These are phyloP conservation scores for Aurantiochytrium sp. DNA, from an alignment of 108 stramenopile genomes.

Conservation along the genomic window DNA sequence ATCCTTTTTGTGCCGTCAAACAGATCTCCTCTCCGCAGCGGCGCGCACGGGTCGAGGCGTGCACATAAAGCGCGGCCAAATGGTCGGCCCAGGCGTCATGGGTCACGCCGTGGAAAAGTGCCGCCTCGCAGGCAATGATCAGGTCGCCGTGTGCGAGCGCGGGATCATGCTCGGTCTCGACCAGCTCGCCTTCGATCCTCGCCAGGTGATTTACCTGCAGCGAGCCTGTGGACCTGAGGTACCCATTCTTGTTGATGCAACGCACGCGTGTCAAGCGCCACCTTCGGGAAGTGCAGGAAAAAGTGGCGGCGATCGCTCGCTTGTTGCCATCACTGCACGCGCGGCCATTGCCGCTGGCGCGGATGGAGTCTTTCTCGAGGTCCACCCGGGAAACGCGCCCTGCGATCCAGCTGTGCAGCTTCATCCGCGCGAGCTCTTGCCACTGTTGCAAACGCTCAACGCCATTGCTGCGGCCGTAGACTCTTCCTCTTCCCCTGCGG, in stretches of 20 bases:
- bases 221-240: neutral
- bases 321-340: neutral
- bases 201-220: neutral
- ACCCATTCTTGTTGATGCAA: neutral
- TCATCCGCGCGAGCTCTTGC: neutral
- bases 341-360: neutral
- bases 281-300: neutral
- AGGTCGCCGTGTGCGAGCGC: neutral
- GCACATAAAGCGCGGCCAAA: neutral
- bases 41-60: neutral
- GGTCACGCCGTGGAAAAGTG: slow-evolving; percentile 3
- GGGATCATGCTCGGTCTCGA: neutral
- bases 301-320: neutral
- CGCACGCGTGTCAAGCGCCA: neutral
- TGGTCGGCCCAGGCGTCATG: neutral
- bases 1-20: neutral
- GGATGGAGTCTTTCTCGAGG: neutral
- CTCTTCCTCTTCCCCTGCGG: neutral
- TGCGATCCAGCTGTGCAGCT: neutral
- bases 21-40: neutral
- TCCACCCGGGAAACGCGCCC: neutral
- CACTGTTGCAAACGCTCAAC: neutral
- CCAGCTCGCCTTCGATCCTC: neutral
- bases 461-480: neutral
- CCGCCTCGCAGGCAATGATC: neutral